Percentiles rank a stretch among this genome's conserved stretches.
Conservation (phyloP, 2,329 filamentous ascomycete species). For the Exophiala dermatitidis region DNA sequence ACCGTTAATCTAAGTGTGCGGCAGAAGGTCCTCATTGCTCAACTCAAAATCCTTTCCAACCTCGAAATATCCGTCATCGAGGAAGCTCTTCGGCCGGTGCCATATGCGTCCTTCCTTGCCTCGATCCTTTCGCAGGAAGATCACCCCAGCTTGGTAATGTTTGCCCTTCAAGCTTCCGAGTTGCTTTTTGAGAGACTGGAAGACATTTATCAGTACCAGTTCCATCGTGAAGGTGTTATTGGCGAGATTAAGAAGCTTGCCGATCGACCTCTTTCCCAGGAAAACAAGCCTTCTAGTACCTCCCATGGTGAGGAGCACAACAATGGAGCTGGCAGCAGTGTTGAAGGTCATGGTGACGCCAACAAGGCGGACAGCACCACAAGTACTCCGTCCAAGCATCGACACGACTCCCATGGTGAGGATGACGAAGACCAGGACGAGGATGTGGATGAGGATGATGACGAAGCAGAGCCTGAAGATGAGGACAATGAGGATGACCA, state of each 20-base stretch:
- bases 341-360: not conserved
- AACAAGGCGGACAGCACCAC: not conserved
- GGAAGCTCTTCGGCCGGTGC: slow-evolving; percentile 77
- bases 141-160: slow-evolving; percentile 76
- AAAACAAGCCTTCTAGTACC: slow-evolving; percentile 20
- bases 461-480: slow-evolving; percentile 43
- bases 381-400: slow-evolving; percentile 30
- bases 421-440: slow-evolving; percentile 48
- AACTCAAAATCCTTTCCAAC: slow-evolving; percentile 95
- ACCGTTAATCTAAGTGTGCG: slow-evolving; percentile 92
- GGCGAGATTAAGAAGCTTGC: slow-evolving; percentile 80
- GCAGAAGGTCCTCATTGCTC: slow-evolving; percentile 90
- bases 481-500: slow-evolving; percentile 39
- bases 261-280: slow-evolving; percentile 30
- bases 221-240: slow-evolving; percentile 94
- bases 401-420: slow-evolving; percentile 36
- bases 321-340: not conserved
- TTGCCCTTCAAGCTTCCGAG: slow-evolving; percentile 81
- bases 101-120: slow-evolving; percentile 91
- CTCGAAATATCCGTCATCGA: slow-evolving; percentile 77
- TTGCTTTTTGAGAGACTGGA: slow-evolving; percentile 77
- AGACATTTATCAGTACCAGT: slow-evolving; percentile 86
- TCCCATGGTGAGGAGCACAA: slow-evolving; percentile 30
- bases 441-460: slow-evolving; percentile 49
- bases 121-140: slow-evolving; percentile 95